Evolutionary conservation across 371 early-diverging fungal species (phyloP).

Genomic region (Apophysomyces sp.): DNA sequence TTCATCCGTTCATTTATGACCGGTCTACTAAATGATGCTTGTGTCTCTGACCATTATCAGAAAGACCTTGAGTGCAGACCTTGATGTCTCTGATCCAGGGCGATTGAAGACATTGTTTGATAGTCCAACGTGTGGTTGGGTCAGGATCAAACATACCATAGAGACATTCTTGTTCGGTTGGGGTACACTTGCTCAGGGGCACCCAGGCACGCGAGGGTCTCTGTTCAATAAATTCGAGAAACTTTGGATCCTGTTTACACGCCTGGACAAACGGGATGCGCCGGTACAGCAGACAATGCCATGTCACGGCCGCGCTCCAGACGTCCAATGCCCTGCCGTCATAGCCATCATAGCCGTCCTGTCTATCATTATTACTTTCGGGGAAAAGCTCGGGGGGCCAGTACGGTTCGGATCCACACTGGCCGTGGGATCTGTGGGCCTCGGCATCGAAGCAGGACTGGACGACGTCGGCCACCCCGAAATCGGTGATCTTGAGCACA

Average conservation of each 20-base stretch:
- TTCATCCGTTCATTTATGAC: not conserved
- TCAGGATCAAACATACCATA: constrained; percentile 33
- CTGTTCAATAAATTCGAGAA: constrained; percentile 62
- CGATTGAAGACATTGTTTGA: constrained; percentile 20
- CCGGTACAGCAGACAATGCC: constrained; percentile 76
- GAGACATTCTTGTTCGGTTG: constrained; percentile 7
- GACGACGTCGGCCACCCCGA: constrained; percentile 94
- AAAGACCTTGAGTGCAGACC: constrained; percentile 20
- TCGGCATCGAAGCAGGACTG: constrained; percentile 74
- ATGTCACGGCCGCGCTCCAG: constrained; percentile 85
- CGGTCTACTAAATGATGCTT: constrained; percentile 3
- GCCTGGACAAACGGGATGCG: constrained; percentile 58
- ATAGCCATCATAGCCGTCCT: constrained; percentile 51
- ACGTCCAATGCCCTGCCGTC: constrained; percentile 76
- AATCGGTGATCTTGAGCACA: constrained; percentile 94
- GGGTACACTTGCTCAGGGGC: constrained; percentile 1
- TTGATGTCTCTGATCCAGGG: constrained; percentile 29
- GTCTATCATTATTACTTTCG: too few relatives aligned
- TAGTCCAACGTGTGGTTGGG: constrained; percentile 28
- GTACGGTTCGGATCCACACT: constrained; percentile 86
- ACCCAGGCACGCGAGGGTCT: not conserved
- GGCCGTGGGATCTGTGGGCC: constrained; percentile 64
- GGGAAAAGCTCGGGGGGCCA: constrained; percentile 77
- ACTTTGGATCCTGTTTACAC: constrained; percentile 57
- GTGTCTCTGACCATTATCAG: constrained; percentile 5